A percentile compares a stretch with the other conserved stretches of the same genome.
Conservation (phyloP, 208 protist species). For the Acanthamoeba healyi region DNA sequence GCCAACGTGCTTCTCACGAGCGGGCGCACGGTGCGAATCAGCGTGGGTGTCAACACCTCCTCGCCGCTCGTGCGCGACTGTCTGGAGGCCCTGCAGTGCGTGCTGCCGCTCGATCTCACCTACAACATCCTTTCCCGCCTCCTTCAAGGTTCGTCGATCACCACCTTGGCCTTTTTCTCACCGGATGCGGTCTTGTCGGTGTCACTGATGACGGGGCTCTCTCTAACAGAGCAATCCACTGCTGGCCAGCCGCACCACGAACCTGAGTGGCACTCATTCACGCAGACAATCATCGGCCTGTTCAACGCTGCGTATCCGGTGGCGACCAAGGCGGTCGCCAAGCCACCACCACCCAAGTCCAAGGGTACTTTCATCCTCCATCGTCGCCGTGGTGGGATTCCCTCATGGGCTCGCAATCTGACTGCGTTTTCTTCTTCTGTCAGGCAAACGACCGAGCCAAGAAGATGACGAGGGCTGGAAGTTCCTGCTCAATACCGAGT, state of each 20-base stretch:
- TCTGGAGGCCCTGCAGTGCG: neutral
- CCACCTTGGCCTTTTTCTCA: no score
- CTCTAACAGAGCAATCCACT: neutral
- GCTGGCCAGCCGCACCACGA: neutral
- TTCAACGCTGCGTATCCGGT: neutral
- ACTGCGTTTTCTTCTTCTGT: no score
- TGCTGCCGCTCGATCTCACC: neutral
- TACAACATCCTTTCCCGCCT: neutral
- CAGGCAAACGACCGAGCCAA: neutral
- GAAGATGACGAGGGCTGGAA: conserved; percentile 27
- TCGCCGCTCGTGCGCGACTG: conserved; percentile 21
- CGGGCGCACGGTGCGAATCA: conserved; percentile 12
- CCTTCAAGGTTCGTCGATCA: neutral
- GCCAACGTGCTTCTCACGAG: neutral
- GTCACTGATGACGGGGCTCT: neutral
- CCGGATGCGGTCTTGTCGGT: no score
- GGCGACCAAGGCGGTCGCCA: neutral
- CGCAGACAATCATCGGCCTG: neutral
- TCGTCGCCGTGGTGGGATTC: no score
- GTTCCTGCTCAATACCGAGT: neutral
- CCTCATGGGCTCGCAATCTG: no score
- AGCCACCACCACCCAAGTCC: neutral
- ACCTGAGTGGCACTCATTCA: neutral
- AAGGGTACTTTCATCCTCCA: neutral
- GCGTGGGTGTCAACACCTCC: neutral